Conservation (phyloP, 1,139 yeast species). For the Yamadazyma conglobata region DNA sequence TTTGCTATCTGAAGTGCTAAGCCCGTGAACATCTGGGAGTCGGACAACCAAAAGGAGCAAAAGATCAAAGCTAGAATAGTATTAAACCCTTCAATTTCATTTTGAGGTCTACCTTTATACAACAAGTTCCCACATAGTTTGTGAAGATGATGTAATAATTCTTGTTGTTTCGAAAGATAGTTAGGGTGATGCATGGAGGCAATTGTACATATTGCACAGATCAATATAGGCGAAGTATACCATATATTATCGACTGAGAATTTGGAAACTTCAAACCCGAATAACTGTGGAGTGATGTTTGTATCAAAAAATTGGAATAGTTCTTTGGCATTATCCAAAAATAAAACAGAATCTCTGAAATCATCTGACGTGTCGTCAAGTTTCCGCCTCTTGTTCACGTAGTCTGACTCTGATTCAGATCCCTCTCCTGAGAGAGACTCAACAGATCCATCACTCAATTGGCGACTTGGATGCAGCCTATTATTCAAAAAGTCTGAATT, state of each 20-base stretch:
- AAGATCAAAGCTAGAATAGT: conserved; percentile 61
- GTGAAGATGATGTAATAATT: conserved; percentile 42
- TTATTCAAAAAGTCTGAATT: not conserved
- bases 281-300: conserved; percentile 60
- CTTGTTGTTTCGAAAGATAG: conserved; percentile 33
- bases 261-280: conserved; percentile 59
- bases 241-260: conserved; percentile 50
- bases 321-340: conserved; percentile 45
- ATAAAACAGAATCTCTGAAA: conserved; percentile 34
- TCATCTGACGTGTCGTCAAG: conserved; percentile 21
- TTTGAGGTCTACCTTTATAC: conserved; percentile 36
- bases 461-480: conserved; percentile 6
- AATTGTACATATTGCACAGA: conserved; percentile 61
- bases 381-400: conserved; percentile 6
- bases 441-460: conserved; percentile 7
- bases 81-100: conserved; percentile 53
- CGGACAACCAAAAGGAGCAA: conserved; percentile 68
- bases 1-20: conserved; percentile 63
- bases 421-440: not conserved
- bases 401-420: conserved; percentile 3
- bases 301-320: conserved; percentile 52
- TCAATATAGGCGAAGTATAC: conserved; percentile 55
- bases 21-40: conserved; percentile 64
- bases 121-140: conserved; percentile 45
- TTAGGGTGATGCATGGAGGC: conserved; percentile 61